phyloP scores from a whole-genome alignment of 2,329 filamentous ascomycete species.

The Talaromyces atroroseus region DNA sequence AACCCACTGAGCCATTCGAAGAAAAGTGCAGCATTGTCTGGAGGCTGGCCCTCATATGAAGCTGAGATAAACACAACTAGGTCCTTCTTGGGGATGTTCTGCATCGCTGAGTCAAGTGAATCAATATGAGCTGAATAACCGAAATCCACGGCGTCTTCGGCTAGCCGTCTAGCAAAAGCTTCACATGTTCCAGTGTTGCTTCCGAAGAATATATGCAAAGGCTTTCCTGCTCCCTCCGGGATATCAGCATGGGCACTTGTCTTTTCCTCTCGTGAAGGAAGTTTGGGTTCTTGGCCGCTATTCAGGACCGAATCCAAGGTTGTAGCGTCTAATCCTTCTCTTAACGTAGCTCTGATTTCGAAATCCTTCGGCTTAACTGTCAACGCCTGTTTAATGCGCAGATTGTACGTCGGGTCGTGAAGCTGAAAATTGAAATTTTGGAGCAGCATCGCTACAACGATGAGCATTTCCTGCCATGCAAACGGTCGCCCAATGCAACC shows the following conservation, averaged over 20 bases:
- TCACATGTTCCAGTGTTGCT: constrained; percentile 73
- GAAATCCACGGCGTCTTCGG: constrained; percentile 43
- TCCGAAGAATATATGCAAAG: constrained; percentile 50
- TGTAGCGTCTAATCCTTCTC: constrained; percentile 45
- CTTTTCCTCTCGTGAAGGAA: background rate
- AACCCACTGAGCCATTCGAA: constrained; percentile 59
- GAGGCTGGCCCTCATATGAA: constrained; percentile 68
- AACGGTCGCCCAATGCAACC: constrained; percentile 69
- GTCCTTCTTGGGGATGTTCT: constrained; percentile 54
- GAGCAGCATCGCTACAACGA: constrained; percentile 58
- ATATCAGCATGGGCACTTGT: background rate
- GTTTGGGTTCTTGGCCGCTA: constrained; percentile 16
- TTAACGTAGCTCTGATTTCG: constrained; percentile 54
- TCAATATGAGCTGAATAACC: constrained; percentile 56
- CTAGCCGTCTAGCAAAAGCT: constrained; percentile 42
- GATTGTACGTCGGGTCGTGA: constrained; percentile 49
- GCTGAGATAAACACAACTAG: constrained; percentile 64
- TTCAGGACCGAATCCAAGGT: constrained; percentile 36
- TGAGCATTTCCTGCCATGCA: constrained; percentile 66
- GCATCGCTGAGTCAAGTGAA: constrained; percentile 57
- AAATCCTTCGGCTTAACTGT: constrained; percentile 51
- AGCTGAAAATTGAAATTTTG: constrained; percentile 66
- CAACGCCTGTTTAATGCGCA: constrained; percentile 35
- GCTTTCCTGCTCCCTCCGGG: background rate
- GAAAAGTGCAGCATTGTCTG: constrained; percentile 66